phyloP scores from a whole-genome alignment of 805 yeast genomes.

The Metschnikowia noctiluminum region DNA sequence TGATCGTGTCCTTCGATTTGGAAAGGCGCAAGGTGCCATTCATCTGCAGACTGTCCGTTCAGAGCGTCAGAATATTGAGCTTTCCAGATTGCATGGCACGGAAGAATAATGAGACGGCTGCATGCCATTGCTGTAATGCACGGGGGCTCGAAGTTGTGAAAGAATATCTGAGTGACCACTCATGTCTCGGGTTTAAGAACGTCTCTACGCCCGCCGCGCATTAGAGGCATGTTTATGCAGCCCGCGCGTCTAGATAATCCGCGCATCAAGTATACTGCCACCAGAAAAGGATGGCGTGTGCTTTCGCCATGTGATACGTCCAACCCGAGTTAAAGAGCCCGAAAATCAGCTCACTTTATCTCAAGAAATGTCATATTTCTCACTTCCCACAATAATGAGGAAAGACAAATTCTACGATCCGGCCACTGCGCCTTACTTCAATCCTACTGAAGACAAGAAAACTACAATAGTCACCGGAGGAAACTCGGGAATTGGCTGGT shows the following conservation, averaged over 20 bases:
- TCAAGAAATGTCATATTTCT: not conserved
- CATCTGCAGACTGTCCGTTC: constrained; percentile 45
- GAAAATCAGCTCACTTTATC: too few species aligned
- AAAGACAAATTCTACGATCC: constrained; percentile 25
- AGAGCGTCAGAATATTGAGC: constrained; percentile 20
- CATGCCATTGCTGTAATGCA: not conserved
- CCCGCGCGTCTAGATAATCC: not conserved
- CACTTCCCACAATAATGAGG: not conserved
- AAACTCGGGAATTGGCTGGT: constrained; percentile 41
- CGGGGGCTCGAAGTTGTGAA: not conserved
- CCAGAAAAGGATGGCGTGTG: not conserved
- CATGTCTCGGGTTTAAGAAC: too few species aligned
- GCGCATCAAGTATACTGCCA: not conserved
- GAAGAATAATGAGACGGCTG: constrained; percentile 31
- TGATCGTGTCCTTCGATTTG: constrained; percentile 72
- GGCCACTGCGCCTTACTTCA: constrained; percentile 24
- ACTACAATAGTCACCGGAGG: constrained; percentile 40
- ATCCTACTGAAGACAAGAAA: constrained; percentile 25
- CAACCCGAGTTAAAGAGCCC: too few species aligned
- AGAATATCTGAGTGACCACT: too few species aligned
- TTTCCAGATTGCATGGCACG: constrained; percentile 63
- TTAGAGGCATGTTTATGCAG: not conserved
- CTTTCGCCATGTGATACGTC: not conserved
- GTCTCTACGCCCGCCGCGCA: not conserved
- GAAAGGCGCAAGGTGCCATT: constrained; percentile 68